Evolutionary conservation across 805 yeast species (phyloP).

Genomic region (Pichia kluyveri): DNA sequence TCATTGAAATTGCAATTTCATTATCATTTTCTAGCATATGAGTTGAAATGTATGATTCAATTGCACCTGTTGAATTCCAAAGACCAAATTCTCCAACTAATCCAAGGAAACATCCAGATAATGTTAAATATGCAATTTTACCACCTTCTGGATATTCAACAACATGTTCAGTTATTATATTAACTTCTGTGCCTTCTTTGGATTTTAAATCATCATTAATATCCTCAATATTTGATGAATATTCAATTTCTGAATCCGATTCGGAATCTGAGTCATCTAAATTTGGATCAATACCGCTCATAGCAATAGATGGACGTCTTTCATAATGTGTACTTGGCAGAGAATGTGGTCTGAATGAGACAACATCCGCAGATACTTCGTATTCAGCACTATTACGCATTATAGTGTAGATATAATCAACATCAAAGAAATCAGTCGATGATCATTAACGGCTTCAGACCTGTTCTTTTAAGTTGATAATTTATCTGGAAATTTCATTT

Average conservation of each 20-base stretch:
- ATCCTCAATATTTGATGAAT: background rate
- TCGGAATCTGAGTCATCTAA: background rate
- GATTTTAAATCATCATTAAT: background rate
- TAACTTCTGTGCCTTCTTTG: background rate
- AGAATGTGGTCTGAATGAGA: slow-evolving; percentile 6
- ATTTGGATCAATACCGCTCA: background rate
- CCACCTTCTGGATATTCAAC: slow-evolving; percentile 54
- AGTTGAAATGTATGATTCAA: slow-evolving; percentile 51
- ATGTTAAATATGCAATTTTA: slow-evolving; percentile 29
- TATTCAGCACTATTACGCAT: background rate
- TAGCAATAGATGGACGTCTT: background rate
- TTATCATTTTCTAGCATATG: slow-evolving; percentile 41
- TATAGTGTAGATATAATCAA: background rate
- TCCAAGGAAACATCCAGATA: slow-evolving; percentile 51
- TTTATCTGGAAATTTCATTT: no score
- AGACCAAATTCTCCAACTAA: slow-evolving; percentile 53
- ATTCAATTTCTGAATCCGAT: background rate
- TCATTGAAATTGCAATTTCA: slow-evolving; percentile 52
- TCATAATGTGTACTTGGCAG: background rate
- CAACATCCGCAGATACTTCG: background rate
- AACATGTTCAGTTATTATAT: slow-evolving; percentile 4
- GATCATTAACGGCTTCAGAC: no score
- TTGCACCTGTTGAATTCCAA: slow-evolving; percentile 56
- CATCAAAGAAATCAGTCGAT: no score
- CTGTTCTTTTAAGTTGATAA: no score